Conservation (phyloP, 2,329 filamentous ascomycete genomes). For the Penicillium crustosum region DNA sequence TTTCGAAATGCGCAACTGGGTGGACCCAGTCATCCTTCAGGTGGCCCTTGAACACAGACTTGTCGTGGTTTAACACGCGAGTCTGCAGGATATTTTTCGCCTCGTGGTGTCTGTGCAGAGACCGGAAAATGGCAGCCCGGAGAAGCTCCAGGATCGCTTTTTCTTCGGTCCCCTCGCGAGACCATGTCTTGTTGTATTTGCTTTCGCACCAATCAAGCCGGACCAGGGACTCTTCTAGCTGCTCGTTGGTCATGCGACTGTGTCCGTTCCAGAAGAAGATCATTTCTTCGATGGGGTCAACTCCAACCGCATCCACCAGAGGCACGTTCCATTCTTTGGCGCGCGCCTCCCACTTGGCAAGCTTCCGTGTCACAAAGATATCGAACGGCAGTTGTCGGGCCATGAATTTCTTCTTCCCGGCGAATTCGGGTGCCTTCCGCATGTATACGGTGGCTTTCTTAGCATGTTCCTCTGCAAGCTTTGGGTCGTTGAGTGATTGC, state of each 20-base stretch:
- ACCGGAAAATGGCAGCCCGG: conserved; percentile 64
- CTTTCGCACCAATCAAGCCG: conserved; percentile 68
- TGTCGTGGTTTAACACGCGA: conserved; percentile 62
- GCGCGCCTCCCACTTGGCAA: conserved; percentile 83
- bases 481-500: conserved; percentile 31
- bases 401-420: conserved; percentile 88
- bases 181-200: conserved; percentile 56
- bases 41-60: conserved; percentile 52
- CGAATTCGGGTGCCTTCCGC: conserved; percentile 67
- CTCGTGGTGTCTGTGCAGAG: conserved; percentile 61
- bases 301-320: conserved; percentile 76
- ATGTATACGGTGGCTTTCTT: conserved; percentile 68
- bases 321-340: conserved; percentile 66
- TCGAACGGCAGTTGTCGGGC: conserved; percentile 87
- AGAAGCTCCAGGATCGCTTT: conserved; percentile 66
- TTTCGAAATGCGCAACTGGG: conserved; percentile 82
- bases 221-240: conserved; percentile 63
- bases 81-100: conserved; percentile 64
- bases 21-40: conserved; percentile 59
- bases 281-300: conserved; percentile 85
- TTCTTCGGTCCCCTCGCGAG: conserved; percentile 57
- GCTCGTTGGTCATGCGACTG: conserved; percentile 69
- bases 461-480: conserved; percentile 58
- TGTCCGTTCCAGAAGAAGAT: conserved; percentile 89
- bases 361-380: conserved; percentile 76